Base-by-base conservation (phyloP, 805 yeast genomes). In the Candida hungchunana region DNA sequence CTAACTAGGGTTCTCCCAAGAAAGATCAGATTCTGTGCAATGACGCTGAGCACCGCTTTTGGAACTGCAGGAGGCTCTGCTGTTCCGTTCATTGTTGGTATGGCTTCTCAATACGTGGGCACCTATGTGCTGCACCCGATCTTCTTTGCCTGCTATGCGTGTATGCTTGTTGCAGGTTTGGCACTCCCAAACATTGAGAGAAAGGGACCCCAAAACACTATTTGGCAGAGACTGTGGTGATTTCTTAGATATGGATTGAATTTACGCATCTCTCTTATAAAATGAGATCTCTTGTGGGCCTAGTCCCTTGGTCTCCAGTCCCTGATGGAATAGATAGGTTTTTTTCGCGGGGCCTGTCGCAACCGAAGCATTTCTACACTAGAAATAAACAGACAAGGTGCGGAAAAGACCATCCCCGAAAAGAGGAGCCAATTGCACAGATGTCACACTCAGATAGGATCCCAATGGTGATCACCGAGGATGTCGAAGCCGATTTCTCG, bases 31-130 rank as follows among this genome's bases (percentile, higher is more conserved):
- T 66, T 69, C 30, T 64, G 72, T 24, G 63, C 77, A 0, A 48
- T 74, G 46, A 71, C 77, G 1, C 62, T 74, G 29, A 66, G 65
- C 55, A 70, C 77, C 1, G 77, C 79, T 0, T 71, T 73, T 50
- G 80, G 80, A 1, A 64, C 74, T 7, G 63, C 73, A 14, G 80
- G 80, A n/a, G 80, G 79, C 13, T 75, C 78, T 3, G 48, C 73
- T 5, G 64, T 72, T 39, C 79, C 79, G 18, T 73, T 74, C 44
- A 30, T 72, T 12, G 71, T 73, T n/a, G 80, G 80, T 24, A 51
- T 74, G 34, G 55, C 71, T 13, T 62, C 75, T 5, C 68, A 73
- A 48, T 55, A 39, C 31, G 52, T 50, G 4, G 77, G 77, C 2
- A 63, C 78, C 0, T 73, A 44, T 43, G 73, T 72, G 4, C 66